A percentile compares a stretch with the other conserved stretches of the same genome.
Evolutionary conservation across 176 grass and related monocot genomes (phyloP).

Genomic region (Musa schizocarpa): DNA sequence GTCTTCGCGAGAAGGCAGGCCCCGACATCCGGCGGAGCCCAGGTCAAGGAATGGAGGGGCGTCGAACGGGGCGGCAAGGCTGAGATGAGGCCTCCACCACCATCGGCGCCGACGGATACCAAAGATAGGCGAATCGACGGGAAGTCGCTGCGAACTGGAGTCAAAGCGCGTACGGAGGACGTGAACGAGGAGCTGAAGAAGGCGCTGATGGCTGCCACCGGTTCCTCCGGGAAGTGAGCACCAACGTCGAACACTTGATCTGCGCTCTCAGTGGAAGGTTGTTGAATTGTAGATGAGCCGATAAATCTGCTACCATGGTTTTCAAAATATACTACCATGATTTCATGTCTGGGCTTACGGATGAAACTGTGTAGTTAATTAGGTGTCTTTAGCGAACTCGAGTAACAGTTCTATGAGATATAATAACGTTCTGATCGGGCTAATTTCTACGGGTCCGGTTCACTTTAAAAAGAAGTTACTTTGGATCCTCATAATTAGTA

Average conservation of each 20-base stretch:
- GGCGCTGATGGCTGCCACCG: conserved; percentile 22
- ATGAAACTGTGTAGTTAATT: too few relatives aligned
- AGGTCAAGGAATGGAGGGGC: neutral
- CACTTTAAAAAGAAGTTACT: too few relatives aligned
- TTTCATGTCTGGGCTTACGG: too few relatives aligned
- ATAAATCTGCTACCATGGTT: too few relatives aligned
- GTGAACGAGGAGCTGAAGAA: conserved; percentile 53
- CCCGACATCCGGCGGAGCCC: neutral
- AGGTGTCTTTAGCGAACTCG: too few relatives aligned
- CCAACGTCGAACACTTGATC: neutral
- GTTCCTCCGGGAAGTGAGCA: neutral
- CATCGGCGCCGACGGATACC: neutral
- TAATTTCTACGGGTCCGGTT: too few relatives aligned
- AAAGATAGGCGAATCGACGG: conserved; percentile 24
- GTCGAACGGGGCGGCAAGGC: neutral
- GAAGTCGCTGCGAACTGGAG: conserved; percentile 20
- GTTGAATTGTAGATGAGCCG: too few relatives aligned
- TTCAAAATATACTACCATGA: too few relatives aligned
- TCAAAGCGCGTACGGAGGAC: conserved; percentile 25
- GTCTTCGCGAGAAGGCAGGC: conserved; percentile 11
- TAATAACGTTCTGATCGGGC: too few relatives aligned
- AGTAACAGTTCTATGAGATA: too few relatives aligned
- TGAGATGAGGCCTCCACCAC: neutral
- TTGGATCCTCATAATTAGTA: too few relatives aligned
- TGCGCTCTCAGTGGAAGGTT: neutral